Conservation (phyloP, 257 asterid species). For the Ehretia macrophylla region DNA sequence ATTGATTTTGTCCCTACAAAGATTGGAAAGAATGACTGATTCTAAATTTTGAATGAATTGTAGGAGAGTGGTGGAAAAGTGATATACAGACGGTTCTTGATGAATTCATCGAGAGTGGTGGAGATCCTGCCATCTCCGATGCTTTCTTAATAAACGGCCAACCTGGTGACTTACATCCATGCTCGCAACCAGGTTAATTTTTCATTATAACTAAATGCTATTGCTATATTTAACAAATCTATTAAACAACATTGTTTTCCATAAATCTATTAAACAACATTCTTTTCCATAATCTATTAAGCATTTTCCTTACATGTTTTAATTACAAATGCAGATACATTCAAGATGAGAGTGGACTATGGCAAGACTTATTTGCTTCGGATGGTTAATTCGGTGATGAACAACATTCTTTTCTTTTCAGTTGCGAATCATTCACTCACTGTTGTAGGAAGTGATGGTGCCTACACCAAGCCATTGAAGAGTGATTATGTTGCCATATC, state of each 20-base stretch:
- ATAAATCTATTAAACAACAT: too few species aligned
- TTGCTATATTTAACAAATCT: too few species aligned
- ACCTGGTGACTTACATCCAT: conserved; percentile 50
- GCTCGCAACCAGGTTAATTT: conserved; percentile 41
- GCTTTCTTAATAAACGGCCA: conserved; percentile 60
- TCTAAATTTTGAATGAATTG: background rate
- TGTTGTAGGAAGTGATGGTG: conserved; percentile 49
- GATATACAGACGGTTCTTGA: conserved; percentile 27
- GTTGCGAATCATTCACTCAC: conserved; percentile 47
- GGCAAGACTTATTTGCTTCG: conserved; percentile 48
- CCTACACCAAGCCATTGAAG: conserved; percentile 46
- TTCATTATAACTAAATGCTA: too few species aligned
- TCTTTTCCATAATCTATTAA: too few species aligned
- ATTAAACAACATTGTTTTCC: too few species aligned
- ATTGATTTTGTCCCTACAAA: background rate
- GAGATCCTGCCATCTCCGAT: conserved; percentile 45
- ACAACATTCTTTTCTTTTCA: conserved; percentile 44
- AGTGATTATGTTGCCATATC: conserved; percentile 42
- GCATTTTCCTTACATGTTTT: conserved; percentile 8
- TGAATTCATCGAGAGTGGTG: conserved; percentile 36
- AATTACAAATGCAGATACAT: conserved; percentile 32
- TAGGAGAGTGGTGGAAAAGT: conserved; percentile 65
- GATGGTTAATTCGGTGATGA: conserved; percentile 56
- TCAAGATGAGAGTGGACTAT: conserved; percentile 38
- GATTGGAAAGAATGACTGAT: background rate